Evolutionary conservation across 1,284 basidiomycete genomes (phyloP).

Genomic region (Lignosus rhinocerotis): DNA sequence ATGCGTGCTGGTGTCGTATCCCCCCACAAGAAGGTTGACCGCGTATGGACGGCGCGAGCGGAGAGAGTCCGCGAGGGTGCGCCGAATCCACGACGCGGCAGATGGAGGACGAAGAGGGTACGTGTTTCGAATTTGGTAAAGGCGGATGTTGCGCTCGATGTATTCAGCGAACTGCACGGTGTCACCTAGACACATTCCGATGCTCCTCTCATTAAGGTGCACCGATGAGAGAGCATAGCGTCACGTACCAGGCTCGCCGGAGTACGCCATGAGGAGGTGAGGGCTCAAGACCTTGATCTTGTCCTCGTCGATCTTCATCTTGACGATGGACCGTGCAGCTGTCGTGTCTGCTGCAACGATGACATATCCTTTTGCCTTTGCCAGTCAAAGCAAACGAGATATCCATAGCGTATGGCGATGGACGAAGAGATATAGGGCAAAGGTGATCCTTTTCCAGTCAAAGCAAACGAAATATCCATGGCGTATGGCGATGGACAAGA

Average conservation of each 20-base stretch:
- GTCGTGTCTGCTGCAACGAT: conserved; percentile 91
- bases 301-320: conserved; percentile 97
- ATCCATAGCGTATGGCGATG: conserved; percentile 55
- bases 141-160: conserved; percentile 91
- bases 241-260: conserved; percentile 84
- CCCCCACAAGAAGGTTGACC: conserved; percentile 92
- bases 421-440: background rate
- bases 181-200: conserved; percentile 62
- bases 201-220: background rate
- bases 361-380: conserved; percentile 89
- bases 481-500: background rate
- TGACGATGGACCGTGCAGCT: conserved; percentile 89
- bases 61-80: conserved; percentile 85
- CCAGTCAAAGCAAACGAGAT: conserved; percentile 78
- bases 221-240: background rate
- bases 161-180: conserved; percentile 97
- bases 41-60: conserved; percentile 88
- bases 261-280: conserved; percentile 94
- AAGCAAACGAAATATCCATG: conserved; percentile 79
- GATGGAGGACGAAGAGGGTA: conserved; percentile 88
- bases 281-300: conserved; percentile 93
- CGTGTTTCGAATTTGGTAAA: conserved; percentile 95
- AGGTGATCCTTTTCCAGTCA: conserved; percentile 89
- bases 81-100: conserved; percentile 93
- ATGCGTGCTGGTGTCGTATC: conserved; percentile 76